Conservation (phyloP, 2,329 filamentous ascomycete species). For the Fusarium sp. region DNA sequence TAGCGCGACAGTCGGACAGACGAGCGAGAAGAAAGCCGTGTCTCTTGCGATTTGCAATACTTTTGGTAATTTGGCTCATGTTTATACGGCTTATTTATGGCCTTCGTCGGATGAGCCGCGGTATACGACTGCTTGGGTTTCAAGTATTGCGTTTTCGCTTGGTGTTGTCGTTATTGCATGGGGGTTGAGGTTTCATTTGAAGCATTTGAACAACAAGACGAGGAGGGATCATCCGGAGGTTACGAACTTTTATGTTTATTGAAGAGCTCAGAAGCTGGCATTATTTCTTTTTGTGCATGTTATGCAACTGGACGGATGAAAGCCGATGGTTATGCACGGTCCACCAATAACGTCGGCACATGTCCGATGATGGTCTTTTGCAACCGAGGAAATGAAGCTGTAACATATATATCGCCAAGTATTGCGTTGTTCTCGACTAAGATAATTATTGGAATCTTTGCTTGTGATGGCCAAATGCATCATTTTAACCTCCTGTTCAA, state of each 20-base stretch:
- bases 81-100: constrained; percentile 33
- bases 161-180: constrained; percentile 26
- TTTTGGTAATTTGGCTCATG: constrained; percentile 29
- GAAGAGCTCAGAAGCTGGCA: background rate
- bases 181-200: constrained; percentile 6
- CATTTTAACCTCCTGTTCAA: no score
- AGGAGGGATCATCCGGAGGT: constrained; percentile 21
- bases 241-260: constrained; percentile 31
- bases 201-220: constrained; percentile 16
- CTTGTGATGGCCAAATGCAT: fast-evolving
- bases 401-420: background rate
- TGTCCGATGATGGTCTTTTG: background rate
- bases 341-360: background rate
- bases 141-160: constrained; percentile 23
- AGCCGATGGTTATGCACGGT: background rate
- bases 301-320: fast-evolving
- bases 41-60: constrained; percentile 33
- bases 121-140: constrained; percentile 16
- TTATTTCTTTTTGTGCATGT: background rate
- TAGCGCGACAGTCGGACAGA: constrained; percentile 54
- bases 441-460: fast-evolving
- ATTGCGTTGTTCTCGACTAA: no score
- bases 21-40: constrained; percentile 58
- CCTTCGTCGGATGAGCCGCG: constrained; percentile 11
- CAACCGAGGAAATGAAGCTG: background rate